Evolutionary conservation across 176 grass and related monocot genomes (phyloP), one percentile per base, ranked within the genome.

Genomic region (Musa itinerans): DNA sequence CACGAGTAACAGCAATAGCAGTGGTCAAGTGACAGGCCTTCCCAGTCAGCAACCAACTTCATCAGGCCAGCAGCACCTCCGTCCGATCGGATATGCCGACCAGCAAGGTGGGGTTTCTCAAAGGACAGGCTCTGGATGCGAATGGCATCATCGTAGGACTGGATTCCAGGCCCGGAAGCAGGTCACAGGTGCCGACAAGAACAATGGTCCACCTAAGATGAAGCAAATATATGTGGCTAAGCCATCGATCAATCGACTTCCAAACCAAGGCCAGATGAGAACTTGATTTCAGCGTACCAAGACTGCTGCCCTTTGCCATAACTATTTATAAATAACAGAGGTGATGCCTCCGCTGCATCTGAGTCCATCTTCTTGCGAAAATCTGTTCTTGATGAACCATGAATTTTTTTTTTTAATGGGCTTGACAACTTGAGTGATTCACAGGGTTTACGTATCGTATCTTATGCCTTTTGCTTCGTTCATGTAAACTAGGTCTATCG

Each of bases 191-290:
- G 75, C 86, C 3, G 88, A 99, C 72, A 99, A 87, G 69, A 85
- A 61, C 79, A 79, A 83, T 65, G 83, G 88, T 82, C 74, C 84
- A 65, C 81, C 87, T 81, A 99, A 83, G 81, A 82, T 91, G 86
- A 99, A 92, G 86, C 95, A 99, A 81, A 86, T 99, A 76, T 99
- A 94, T 76, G 91, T 99, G 1, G 84, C 88, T 1, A 99, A 99
- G 80, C 70, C 88, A 65, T 65, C 48, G 3, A 17, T 53, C 20
- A 77, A 9, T 11, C 16, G 34, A 65, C 2, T 48, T 10, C 8
- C 61, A 25, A 77, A 51, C 29, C 59, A 23, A 64, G 61, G 75
- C 20, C 17, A 52, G 34, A 11, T 14, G 1, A 76, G 54, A 14
- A 16, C 11, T 74, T 70, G 68, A 70, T 15, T 51, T 19, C 11